Evolutionary conservation across 164 flowering plant species (phyloP).

Genomic region (Annona cherimola): DNA sequence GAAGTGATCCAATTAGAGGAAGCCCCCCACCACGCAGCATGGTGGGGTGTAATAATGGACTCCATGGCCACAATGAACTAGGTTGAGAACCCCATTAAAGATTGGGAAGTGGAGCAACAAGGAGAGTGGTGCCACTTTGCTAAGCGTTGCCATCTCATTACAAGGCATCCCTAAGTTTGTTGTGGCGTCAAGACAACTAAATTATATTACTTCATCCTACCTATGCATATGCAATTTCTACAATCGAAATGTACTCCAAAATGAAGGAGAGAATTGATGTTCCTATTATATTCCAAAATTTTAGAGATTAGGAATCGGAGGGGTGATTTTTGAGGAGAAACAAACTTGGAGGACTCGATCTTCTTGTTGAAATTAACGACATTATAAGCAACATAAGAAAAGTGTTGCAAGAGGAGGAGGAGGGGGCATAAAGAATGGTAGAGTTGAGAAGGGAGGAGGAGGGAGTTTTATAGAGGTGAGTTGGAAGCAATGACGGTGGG

Average conservation of each 20-base stretch:
- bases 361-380: slow-evolving; percentile 48
- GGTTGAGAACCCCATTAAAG: slow-evolving; percentile 76
- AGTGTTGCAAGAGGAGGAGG: slow-evolving; percentile 51
- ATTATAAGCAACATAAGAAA: slow-evolving; percentile 41
- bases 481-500: slow-evolving; percentile 88
- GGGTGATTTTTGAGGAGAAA: slow-evolving; percentile 38
- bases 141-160: slow-evolving; percentile 63
- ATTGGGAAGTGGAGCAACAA: slow-evolving; percentile 88
- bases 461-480: slow-evolving; percentile 35
- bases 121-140: slow-evolving; percentile 78
- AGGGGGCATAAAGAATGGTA: slow-evolving; percentile 38
- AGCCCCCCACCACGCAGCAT: slow-evolving; percentile 84
- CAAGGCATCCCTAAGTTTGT: slow-evolving; percentile 73
- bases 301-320: slow-evolving; percentile 32
- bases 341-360: slow-evolving; percentile 37
- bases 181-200: slow-evolving; percentile 79
- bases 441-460: slow-evolving; percentile 43
- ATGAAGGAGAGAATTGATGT: slow-evolving; percentile 33
- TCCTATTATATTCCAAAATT: slow-evolving; percentile 13
- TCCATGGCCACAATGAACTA: slow-evolving; percentile 76
- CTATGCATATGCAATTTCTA: slow-evolving; percentile 82
- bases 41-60: slow-evolving; percentile 84
- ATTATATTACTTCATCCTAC: slow-evolving; percentile 58
- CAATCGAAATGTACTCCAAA: slow-evolving; percentile 83
- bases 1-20: slow-evolving; percentile 79